Evolutionary conservation across 2,329 filamentous ascomycete species (phyloP), one percentile per base, ranked within the genome.

Genomic region (Mycocentrospora acerina): DNA sequence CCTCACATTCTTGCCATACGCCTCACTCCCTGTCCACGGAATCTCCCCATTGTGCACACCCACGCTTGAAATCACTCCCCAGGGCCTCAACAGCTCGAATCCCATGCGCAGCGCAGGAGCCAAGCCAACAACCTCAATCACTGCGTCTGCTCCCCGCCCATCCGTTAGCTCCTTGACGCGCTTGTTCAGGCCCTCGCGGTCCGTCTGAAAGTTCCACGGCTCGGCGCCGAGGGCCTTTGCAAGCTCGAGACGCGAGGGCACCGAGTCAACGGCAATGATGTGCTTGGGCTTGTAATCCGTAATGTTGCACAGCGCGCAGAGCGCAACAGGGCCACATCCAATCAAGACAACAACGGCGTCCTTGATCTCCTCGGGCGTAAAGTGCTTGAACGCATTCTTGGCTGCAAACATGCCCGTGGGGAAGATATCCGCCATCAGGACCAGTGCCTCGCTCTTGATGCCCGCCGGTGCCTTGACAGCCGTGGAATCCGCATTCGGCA

Each of bases 381-480:
- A 74, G 58, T 83, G 70, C 40, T 80, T 79, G 65, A 95, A 85
- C 6, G 83, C 90, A 58, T 89, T 93, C 40, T 78, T 77, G 4
- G 87, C 87, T 6, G 88, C 90, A 55, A 90, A 95, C 70, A 82
- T 95, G 7, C 90, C 87, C 0, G 74, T 78, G 19, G 90, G 90
- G 67, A 93, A 95, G 56, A 95, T 94, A 61, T 95, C 90, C 12
- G 88, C 89, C 90, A 95, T 95, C 17, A 95, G 77, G 6, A 94
- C 82, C 32, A 94, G 75, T 24, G 82, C 82, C 48, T 86, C 79
- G 52, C 91, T 84, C 14, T 84, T 80, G 41, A 94, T 85, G 7
- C 77, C 80, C 2, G 79, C 67, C 0, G 86, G 85, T 0, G 88
- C 84, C 57, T 83, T 85, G 59, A 90, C 78, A n/a, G 85, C 80